These are phyloP conservation scores for Colletotrichum liriopes DNA, from an alignment of 2,329 filamentous ascomycete species.

Conservation along the genomic window DNA sequence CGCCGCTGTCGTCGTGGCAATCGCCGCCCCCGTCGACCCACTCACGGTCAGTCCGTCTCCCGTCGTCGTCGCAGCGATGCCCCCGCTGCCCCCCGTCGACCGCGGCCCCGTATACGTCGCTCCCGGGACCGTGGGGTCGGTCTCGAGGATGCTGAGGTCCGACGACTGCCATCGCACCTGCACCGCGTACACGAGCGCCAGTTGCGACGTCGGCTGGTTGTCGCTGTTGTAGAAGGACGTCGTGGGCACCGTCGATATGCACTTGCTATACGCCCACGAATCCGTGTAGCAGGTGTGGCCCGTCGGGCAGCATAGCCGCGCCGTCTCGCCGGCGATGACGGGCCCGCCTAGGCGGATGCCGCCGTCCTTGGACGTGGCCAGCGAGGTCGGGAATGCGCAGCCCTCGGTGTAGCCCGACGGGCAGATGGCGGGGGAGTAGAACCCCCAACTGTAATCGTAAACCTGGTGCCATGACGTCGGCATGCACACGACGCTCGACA, in stretches of 20 bases:
- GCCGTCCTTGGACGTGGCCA: slow-evolving; percentile 20
- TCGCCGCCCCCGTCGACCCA: slow-evolving; percentile 2
- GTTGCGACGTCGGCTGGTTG: slow-evolving; percentile 18
- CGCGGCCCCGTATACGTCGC: slow-evolving; percentile 34
- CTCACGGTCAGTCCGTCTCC: too few species aligned
- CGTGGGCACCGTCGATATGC: slow-evolving; percentile 40
- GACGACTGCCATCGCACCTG: slow-evolving; percentile 45
- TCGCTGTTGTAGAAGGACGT: slow-evolving; percentile 18
- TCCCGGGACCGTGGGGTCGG: slow-evolving; percentile 44
- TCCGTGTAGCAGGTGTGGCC: slow-evolving; percentile 33
- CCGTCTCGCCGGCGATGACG: slow-evolving; percentile 33
- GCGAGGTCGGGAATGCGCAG: slow-evolving; percentile 33
- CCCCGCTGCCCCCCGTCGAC: slow-evolving; percentile 2
- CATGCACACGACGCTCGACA: slow-evolving; percentile 39
- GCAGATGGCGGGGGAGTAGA: slow-evolving; percentile 44
- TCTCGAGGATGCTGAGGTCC: slow-evolving; percentile 43
- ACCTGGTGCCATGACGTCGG: slow-evolving; percentile 39
- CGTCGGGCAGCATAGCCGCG: slow-evolving; percentile 34
- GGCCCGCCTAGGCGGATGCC: slow-evolving; percentile 10
- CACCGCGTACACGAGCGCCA: slow-evolving; percentile 42
- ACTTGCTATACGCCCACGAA: slow-evolving; percentile 38
- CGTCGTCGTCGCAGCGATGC: neutral
- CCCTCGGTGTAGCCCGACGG: slow-evolving; percentile 41
- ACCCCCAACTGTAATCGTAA: slow-evolving; percentile 40
- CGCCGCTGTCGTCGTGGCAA: slow-evolving; percentile 15